phyloP scores from a whole-genome alignment of 441 rosid genomes.

The Corymbia citriodora region DNA sequence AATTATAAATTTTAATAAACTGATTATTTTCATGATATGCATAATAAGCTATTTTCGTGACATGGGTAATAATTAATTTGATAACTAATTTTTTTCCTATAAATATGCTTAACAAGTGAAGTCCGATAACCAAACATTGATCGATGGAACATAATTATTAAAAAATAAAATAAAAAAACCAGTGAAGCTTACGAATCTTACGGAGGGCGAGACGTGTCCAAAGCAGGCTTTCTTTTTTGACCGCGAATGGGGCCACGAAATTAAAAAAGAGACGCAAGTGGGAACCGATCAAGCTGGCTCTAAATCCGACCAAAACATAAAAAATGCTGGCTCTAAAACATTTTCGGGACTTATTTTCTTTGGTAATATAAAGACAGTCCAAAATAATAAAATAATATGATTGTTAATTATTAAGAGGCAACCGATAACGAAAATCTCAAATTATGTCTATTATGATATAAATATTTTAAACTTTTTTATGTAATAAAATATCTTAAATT shows the following conservation, averaged over 20 bases:
- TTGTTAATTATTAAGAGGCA: background rate
- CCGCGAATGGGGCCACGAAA: background rate
- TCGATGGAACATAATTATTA: background rate
- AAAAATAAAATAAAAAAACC: background rate
- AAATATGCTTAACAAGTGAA: background rate
- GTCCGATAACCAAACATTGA: fast-evolving
- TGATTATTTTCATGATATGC: background rate
- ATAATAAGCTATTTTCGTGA: background rate
- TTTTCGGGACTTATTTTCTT: background rate
- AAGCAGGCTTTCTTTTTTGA: background rate
- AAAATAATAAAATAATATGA: background rate
- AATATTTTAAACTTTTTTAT: too few relatives aligned
- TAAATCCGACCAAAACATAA: too few relatives aligned
- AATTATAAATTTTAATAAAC: background rate
- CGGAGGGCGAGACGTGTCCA: background rate
- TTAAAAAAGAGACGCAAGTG: background rate
- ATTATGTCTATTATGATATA: background rate
- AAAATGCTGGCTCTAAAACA: background rate
- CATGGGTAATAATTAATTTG: background rate
- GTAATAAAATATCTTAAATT: too few relatives aligned
- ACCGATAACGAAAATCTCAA: too few relatives aligned
- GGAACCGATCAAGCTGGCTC: background rate
- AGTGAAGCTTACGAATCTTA: background rate
- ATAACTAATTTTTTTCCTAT: background rate
- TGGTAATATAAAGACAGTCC: background rate